These are phyloP conservation scores for Debaryomyces hansenii DNA, from an alignment of 805 yeast species.

Conservation along the genomic window DNA sequence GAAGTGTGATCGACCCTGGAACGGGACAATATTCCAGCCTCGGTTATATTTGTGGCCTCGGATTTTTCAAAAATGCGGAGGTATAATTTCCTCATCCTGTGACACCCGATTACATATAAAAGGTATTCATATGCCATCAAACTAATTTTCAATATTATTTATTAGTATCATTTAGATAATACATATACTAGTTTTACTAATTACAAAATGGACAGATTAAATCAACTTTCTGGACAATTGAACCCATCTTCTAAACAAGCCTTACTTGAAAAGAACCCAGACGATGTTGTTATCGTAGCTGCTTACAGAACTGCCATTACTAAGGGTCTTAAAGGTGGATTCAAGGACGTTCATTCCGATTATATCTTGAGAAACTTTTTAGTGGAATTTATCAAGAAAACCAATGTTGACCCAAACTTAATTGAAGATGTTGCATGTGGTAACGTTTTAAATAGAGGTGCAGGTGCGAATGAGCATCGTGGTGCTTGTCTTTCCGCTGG, in stretches of 20 bases:
- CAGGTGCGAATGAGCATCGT: constrained; percentile 93
- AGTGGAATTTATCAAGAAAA: constrained; percentile 55
- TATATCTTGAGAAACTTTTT: constrained; percentile 70
- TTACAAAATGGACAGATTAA: constrained; percentile 44
- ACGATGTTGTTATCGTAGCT: constrained; percentile 87
- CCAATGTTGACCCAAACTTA: constrained; percentile 47
- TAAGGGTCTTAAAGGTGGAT: constrained; percentile 82
- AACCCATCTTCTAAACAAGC: constrained; percentile 41
- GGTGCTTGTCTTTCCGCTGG: constrained; percentile 93
- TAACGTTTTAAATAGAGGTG: constrained; percentile 87
- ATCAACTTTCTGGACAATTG: constrained; percentile 46
- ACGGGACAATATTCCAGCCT: not conserved
- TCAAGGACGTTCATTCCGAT: constrained; percentile 81
- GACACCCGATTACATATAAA: not conserved
- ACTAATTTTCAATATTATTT: not conserved
- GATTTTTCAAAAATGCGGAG: not conserved
- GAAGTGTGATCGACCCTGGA: too few relatives aligned
- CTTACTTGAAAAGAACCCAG: constrained; percentile 60
- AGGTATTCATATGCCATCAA: not conserved
- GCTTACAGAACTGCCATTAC: constrained; percentile 92
- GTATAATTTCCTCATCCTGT: not conserved
- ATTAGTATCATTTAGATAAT: not conserved
- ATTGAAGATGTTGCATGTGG: constrained; percentile 90
- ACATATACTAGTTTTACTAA: not conserved
- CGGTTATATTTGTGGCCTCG: not conserved